Percentiles rank a stretch among this genome's conserved stretches.
phyloP scores from a whole-genome alignment of 768 basidiomycete species.

The Crassisporium funariophilum region DNA sequence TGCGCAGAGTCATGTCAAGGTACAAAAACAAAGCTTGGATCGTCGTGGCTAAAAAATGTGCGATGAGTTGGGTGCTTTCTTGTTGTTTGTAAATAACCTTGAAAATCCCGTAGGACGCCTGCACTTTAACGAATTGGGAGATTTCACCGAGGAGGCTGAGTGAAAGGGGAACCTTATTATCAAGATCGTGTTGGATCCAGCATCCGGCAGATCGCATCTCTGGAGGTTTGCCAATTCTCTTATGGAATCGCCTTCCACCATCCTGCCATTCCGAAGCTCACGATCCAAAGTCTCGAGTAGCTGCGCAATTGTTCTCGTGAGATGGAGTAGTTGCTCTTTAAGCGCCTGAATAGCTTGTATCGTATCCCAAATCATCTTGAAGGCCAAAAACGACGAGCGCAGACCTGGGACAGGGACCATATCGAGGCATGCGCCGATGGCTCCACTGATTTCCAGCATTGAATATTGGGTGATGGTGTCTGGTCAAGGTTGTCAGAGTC shows the following conservation, averaged over 20 bases:
- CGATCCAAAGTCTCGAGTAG: not conserved
- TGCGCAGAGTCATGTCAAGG: not conserved
- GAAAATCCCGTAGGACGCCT: slow-evolving; percentile 7
- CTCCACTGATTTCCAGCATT: no score
- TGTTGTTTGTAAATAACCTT: slow-evolving; percentile 6
- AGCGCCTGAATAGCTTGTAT: slow-evolving; percentile 13
- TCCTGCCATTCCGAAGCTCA: not conserved
- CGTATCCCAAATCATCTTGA: slow-evolving; percentile 21
- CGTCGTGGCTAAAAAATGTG: slow-evolving; percentile 9
- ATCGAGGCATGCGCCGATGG: no score
- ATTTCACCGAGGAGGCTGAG: slow-evolving; percentile 18
- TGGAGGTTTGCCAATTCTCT: not conserved
- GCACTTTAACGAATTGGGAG: slow-evolving; percentile 8
- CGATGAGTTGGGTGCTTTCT: slow-evolving; percentile 9
- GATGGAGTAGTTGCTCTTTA: not conserved
- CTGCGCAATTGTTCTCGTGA: not conserved
- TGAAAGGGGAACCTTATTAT: not conserved
- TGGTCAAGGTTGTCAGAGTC: no score
- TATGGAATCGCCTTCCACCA: not conserved
- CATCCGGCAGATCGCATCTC: not conserved
- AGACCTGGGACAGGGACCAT: slow-evolving; percentile 20
- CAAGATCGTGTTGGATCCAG: not conserved
- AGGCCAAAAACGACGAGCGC: slow-evolving; percentile 8
- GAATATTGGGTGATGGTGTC: no score
- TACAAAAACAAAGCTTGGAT: slow-evolving; percentile 10